phyloP scores from a whole-genome alignment of 2,329 filamentous ascomycete genomes.

The Pseudocercospora macadamiae region DNA sequence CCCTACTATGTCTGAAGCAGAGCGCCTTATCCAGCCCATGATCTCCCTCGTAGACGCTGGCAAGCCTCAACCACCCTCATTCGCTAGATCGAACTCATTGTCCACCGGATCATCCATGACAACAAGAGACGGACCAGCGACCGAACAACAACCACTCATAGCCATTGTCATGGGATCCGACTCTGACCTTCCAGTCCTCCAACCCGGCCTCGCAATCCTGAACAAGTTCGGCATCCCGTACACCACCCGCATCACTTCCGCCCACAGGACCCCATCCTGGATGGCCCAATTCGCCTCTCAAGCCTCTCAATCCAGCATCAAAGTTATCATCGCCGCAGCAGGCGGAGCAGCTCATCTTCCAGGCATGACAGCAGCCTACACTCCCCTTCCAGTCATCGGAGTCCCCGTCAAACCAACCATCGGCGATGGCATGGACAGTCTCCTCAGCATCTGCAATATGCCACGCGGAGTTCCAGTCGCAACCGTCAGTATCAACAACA shows the following conservation, averaged over 20 bases:
- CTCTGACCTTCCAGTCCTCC: constrained; percentile 71
- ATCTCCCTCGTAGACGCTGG: constrained; percentile 64
- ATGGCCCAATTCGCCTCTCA: constrained; percentile 49
- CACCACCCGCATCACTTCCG: constrained; percentile 75
- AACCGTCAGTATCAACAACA: constrained; percentile 51
- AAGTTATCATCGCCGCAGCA: constrained; percentile 53
- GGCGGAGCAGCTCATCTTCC: constrained; percentile 56
- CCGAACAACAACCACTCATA: constrained; percentile 58
- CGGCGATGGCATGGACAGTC: constrained; percentile 54
- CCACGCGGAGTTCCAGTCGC: constrained; percentile 49
- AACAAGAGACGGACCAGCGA: constrained; percentile 6
- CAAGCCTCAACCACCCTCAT: constrained; percentile 51
- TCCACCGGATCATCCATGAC: constrained; percentile 17
- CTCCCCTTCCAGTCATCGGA: constrained; percentile 54
- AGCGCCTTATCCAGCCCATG: constrained; percentile 69
- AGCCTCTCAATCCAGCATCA: constrained; percentile 43
- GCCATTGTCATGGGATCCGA: constrained; percentile 84
- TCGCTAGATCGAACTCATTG: constrained; percentile 31
- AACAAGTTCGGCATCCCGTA: constrained; percentile 72
- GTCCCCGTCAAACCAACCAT: constrained; percentile 54
- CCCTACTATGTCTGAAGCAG: constrained; percentile 67
- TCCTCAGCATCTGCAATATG: constrained; percentile 58
- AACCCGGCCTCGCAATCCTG: constrained; percentile 67
- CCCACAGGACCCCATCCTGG: constrained; percentile 57
- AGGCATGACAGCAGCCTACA: constrained; percentile 56